phyloP scores from a whole-genome alignment of 163 green algal species.

The Volvox carteri region DNA sequence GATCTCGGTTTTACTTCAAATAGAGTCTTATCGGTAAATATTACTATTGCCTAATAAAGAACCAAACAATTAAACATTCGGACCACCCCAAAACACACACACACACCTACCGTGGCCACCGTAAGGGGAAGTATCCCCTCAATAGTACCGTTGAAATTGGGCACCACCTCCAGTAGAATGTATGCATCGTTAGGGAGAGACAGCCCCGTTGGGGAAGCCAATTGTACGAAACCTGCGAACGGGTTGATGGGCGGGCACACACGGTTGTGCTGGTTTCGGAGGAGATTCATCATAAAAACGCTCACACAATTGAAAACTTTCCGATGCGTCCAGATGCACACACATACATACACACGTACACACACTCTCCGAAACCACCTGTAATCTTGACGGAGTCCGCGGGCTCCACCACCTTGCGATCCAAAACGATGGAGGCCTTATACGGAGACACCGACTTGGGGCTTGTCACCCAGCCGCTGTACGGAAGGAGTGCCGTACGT shows the following conservation, averaged over 20 bases:
- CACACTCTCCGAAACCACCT: no score
- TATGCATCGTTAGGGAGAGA: neutral
- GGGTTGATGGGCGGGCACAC: neutral
- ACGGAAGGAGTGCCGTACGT: neutral
- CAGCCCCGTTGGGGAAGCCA: neutral
- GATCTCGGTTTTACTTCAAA: no score
- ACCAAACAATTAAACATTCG: no score
- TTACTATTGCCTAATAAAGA: no score
- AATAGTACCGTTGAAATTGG: neutral
- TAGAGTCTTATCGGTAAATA: no score
- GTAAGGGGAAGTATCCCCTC: no score
- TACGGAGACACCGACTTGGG: neutral
- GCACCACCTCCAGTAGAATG: neutral
- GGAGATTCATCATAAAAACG: neutral
- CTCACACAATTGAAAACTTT: neutral
- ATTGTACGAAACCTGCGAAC: neutral
- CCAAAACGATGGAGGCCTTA: conserved; percentile 38
- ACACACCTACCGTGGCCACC: no score
- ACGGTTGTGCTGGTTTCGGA: neutral
- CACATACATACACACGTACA: neutral
- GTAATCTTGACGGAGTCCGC: conserved; percentile 55
- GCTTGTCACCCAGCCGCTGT: neutral
- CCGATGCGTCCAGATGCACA: neutral
- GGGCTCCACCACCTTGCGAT: conserved; percentile 58
- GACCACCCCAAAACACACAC: no score